Conservation (phyloP, 176 grass and related monocot species). For the Ampelocalamus luodianensis region DNA sequence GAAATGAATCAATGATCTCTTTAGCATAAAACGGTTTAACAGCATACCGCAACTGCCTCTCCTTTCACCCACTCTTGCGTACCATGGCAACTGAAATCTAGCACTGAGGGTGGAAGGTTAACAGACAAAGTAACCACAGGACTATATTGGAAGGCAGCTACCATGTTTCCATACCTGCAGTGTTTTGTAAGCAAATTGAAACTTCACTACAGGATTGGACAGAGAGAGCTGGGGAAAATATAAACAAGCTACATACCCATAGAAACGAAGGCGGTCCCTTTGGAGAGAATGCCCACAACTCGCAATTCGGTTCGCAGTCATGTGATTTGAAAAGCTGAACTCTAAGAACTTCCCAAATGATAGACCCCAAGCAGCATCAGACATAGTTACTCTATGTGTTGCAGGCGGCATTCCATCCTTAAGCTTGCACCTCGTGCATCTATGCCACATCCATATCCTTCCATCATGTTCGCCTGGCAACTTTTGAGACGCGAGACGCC, state of each 20-base stretch:
- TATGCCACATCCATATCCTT: slow-evolving; percentile 99
- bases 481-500: slow-evolving; percentile 54
- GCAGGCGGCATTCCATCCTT: slow-evolving; percentile 79
- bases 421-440: slow-evolving; percentile 78
- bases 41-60: slow-evolving; percentile 73
- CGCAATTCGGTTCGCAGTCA: slow-evolving; percentile 84
- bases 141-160: slow-evolving; percentile 82
- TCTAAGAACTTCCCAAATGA: slow-evolving; percentile 99
- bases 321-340: slow-evolving; percentile 89
- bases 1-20: slow-evolving; percentile 24
- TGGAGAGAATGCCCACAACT: slow-evolving; percentile 89
- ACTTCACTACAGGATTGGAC: slow-evolving; percentile 7
- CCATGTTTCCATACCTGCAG: slow-evolving; percentile 89
- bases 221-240: neutral
- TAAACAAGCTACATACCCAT: slow-evolving; percentile 64
- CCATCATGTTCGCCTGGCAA: slow-evolving; percentile 79
- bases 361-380: slow-evolving; percentile 85
- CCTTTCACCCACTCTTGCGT: slow-evolving; percentile 79
- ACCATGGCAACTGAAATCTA: slow-evolving; percentile 65
- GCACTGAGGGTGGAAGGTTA: slow-evolving; percentile 66
- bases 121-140: slow-evolving; percentile 78
- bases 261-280: slow-evolving; percentile 88
- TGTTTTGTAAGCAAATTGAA: slow-evolving; percentile 40
- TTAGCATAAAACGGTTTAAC: slow-evolving; percentile 35
- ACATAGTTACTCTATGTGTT: slow-evolving; percentile 80